Evolutionary conservation across 1,284 basidiomycete species (phyloP).

Genomic region (Athelia psychrophila): DNA sequence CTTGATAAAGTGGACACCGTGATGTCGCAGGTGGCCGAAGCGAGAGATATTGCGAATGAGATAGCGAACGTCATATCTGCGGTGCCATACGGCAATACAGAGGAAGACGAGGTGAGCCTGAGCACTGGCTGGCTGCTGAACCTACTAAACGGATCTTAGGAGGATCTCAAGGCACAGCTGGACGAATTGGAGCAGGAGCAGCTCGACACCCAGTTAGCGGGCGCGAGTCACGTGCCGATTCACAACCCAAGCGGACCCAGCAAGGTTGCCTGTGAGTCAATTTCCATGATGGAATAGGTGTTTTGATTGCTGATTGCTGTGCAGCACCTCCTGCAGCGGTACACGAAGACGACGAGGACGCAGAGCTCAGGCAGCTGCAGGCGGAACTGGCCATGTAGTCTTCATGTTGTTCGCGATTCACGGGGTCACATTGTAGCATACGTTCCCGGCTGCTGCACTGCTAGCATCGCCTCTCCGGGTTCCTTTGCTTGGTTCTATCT

Average conservation of each 20-base stretch:
- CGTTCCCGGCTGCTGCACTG: too few relatives aligned
- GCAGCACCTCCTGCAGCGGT: slow-evolving; percentile 39
- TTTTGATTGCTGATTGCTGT: not conserved
- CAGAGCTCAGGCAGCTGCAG: slow-evolving; percentile 89
- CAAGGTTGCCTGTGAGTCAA: slow-evolving; percentile 51
- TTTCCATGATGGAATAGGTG: not conserved
- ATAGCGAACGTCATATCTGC: slow-evolving; percentile 94
- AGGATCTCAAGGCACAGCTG: slow-evolving; percentile 82
- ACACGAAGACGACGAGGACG: slow-evolving; percentile 92
- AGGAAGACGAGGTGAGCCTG: slow-evolving; percentile 68
- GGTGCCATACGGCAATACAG: slow-evolving; percentile 63
- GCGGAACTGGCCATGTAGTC: slow-evolving; percentile 84
- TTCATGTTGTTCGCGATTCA: not conserved
- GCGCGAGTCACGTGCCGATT: slow-evolving; percentile 88
- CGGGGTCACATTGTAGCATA: not conserved
- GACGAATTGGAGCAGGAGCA: slow-evolving; percentile 91
- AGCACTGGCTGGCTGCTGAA: slow-evolving; percentile 4
- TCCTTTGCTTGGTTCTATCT: slow-evolving; percentile 1
- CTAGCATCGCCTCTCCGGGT: too few relatives aligned
- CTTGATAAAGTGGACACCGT: slow-evolving; percentile 91
- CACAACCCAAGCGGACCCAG: slow-evolving; percentile 75
- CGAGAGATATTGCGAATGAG: slow-evolving; percentile 94
- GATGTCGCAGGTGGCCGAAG: slow-evolving; percentile 90
- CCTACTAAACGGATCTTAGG: slow-evolving; percentile 41
- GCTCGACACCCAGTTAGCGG: slow-evolving; percentile 84